phyloP scores from a whole-genome alignment of 2,329 filamentous ascomycete species.

The Mycocentrospora acerina region DNA sequence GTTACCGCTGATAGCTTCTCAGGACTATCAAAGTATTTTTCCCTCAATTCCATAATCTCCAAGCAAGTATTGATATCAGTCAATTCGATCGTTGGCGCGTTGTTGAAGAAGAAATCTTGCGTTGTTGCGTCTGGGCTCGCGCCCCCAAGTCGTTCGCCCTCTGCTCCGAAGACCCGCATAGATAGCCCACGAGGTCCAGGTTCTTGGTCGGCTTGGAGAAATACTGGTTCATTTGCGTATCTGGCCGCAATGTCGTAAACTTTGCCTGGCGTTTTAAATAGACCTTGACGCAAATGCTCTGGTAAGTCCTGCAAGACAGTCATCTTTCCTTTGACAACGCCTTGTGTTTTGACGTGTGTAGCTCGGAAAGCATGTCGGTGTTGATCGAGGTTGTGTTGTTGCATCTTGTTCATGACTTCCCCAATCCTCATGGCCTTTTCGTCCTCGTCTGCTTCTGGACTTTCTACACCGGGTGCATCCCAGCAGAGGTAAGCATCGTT shows the following conservation, averaged over 20 bases:
- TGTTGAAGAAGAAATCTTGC: constrained; percentile 39
- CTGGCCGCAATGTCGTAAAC: constrained; percentile 40
- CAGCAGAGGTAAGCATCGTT: constrained; percentile 26
- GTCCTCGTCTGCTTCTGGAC: constrained; percentile 32
- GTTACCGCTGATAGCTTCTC: constrained; percentile 16
- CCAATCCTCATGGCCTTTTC: constrained; percentile 39
- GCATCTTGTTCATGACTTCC: constrained; percentile 41
- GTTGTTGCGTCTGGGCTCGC: constrained; percentile 11
- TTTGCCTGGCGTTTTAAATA: constrained; percentile 36
- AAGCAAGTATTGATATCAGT: constrained; percentile 34
- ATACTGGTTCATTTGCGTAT: constrained; percentile 41
- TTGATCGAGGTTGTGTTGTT: constrained; percentile 46
- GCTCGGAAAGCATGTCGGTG: constrained; percentile 42
- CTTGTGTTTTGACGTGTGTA: constrained; percentile 37
- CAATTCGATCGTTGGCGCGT: constrained; percentile 34
- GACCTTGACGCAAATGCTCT: constrained; percentile 38
- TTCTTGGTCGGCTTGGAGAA: constrained; percentile 39
- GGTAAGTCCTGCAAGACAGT: constrained; percentile 20
- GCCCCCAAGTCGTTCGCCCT: constrained; percentile 26
- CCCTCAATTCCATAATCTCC: constrained; percentile 34
- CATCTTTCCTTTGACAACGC: constrained; percentile 25
- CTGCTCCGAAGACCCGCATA: constrained; percentile 40
- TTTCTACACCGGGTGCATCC: constrained; percentile 39
- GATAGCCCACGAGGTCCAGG: constrained; percentile 39
- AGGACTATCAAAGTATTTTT: constrained; percentile 29